Conservation (phyloP, 495 filamentous ascomycete genomes). For the Elaphomyces granulatus region DNA sequence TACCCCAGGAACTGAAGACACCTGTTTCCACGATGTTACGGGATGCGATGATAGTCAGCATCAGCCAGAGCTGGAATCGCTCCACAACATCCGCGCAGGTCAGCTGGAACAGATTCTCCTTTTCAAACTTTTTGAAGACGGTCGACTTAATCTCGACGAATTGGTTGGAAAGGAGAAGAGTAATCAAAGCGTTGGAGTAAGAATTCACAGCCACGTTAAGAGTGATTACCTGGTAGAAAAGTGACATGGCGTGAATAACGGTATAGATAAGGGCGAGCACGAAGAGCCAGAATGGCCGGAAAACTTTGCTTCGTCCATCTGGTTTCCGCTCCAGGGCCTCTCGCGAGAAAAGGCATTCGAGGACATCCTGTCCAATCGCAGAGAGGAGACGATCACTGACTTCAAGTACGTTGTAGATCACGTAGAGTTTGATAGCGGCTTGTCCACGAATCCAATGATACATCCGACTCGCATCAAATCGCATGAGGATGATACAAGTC, state of each 20-base stretch:
- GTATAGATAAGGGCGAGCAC: constrained; percentile 76
- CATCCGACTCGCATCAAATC: constrained; percentile 91
- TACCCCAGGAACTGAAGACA: constrained; percentile 28
- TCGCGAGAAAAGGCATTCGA: constrained; percentile 87
- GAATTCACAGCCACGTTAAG: constrained; percentile 98
- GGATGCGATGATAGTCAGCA: constrained; percentile 88
- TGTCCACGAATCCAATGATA: constrained; percentile 96
- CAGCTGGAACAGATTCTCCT: constrained; percentile 93
- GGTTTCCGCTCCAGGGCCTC: constrained; percentile 80
- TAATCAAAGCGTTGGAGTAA: constrained; percentile 90
- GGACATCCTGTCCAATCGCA: constrained; percentile 85
- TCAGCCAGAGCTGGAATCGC: constrained; percentile 93
- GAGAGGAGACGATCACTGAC: constrained; percentile 75
- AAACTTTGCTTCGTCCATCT: constrained; percentile 83
- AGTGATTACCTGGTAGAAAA: constrained; percentile 96
- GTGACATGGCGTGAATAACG: constrained; percentile 64
- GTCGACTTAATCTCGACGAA: constrained; percentile 97
- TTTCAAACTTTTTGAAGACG: constrained; percentile 96
- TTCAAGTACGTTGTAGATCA: constrained; percentile 95
- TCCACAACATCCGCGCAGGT: constrained; percentile 96
- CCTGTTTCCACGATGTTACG: constrained; percentile 93
- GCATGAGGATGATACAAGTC: constrained; percentile 76
- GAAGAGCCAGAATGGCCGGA: constrained; percentile 84
- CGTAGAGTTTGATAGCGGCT: constrained; percentile 93
- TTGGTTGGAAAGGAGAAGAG: constrained; percentile 83